Evolutionary conservation across 2,329 filamentous ascomycete species (phyloP), one percentile per base, ranked within the genome.

Genomic region (Aureobasidium subglaciale): DNA sequence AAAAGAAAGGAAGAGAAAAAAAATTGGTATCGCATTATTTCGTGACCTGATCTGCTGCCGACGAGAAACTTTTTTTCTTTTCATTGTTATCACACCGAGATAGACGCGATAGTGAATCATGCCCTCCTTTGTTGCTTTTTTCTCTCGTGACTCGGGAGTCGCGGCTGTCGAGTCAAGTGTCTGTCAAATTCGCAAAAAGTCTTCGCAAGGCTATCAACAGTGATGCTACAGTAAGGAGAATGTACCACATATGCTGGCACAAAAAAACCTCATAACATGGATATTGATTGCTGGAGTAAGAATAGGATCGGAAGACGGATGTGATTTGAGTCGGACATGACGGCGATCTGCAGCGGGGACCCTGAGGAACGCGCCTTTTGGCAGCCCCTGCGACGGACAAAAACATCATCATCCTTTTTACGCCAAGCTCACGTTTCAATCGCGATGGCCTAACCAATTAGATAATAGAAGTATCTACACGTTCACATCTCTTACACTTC

Each of bases 301-400:
- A 8, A n/a, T 29, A 50, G 38, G 46, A 16, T 16, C 32, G 34
- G 46, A 50, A 18, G 34, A 27, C 46, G 32, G 46, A 37, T 29
- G 46, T 50, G 18, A 9, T 22, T 37, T 37, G 34, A 29, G 46
- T 27, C 15, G 32, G 45, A 48, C 29, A 35, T 25, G 45, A 48
- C 30, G 45, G 20, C 24, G 45, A 48, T 32, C 45, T 5, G 32
- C 46, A 13, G 40, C 24, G 46, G 34, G 32, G 22, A n/a, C 22
- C 32, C 32, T 20, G 22, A 37, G 32, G 46, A 48, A 50, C 46
- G 46, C 34, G 46, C 46, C 46, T 16, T 38, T 48, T 27, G 37
- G 32, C 22, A 38, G 46, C 30, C 46, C 46, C 32, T 50, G 46
- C 46, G 34, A 50, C 34, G 32, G 46, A 38, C 46, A 50, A 50